Percentiles rank a stretch among this genome's conserved stretches.
phyloP scores from a whole-genome alignment of 495 filamentous ascomycete genomes.

The Aspergillus incahuasiensis region DNA sequence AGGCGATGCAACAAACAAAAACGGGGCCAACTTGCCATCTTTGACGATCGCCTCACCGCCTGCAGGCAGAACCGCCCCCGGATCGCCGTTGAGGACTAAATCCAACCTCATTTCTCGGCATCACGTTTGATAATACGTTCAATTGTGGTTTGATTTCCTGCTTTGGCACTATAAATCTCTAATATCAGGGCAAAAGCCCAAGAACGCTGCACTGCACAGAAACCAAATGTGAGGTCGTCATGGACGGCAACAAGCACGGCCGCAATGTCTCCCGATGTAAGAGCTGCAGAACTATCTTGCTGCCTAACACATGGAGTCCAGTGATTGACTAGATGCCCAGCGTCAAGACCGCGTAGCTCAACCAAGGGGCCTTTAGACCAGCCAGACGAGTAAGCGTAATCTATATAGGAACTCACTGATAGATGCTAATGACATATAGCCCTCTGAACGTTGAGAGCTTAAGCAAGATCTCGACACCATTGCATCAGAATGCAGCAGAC shows the following conservation, averaged over 20 bases:
- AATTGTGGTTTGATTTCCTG: background rate
- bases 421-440: constrained; percentile 24
- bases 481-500: constrained; percentile 10
- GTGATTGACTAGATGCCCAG: constrained; percentile 23
- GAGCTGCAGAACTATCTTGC: constrained; percentile 8
- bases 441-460: constrained; percentile 18
- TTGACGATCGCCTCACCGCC: constrained; percentile 23
- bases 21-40: constrained; percentile 23
- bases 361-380: constrained; percentile 50
- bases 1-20: constrained; percentile 15
- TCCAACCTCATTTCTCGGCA: background rate
- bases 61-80: constrained; percentile 15
- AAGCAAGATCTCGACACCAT: constrained; percentile 13
- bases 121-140: background rate
- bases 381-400: constrained; percentile 39
- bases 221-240: background rate
- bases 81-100: background rate
- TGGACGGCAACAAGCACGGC: constrained; percentile 30
- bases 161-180: background rate
- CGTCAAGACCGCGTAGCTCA: constrained; percentile 45
- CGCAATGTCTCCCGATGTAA: constrained; percentile 41
- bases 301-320: background rate
- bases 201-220: background rate
- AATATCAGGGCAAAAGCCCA: background rate
- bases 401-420: background rate